Evolutionary conservation across 1,139 yeast genomes (phyloP).

Genomic region (Hemisphaericaspora xylofermentans): DNA sequence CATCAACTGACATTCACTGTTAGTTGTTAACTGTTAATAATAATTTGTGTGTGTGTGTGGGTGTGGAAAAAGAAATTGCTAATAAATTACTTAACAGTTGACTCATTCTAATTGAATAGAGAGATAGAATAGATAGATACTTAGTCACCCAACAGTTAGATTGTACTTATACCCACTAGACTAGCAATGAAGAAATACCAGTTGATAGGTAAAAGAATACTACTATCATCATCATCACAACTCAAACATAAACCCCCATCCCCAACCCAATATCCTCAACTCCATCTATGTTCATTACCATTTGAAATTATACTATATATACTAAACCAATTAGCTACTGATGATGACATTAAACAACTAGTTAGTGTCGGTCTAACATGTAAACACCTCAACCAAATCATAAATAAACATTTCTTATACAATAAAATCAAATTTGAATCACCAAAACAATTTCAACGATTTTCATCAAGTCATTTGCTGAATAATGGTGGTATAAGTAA

Average conservation of each 20-base stretch:
- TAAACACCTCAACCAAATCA: conserved; percentile 33
- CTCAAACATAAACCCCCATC: conserved; percentile 1
- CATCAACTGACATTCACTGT: no score
- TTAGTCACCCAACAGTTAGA: no score
- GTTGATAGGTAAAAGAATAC: conserved; percentile 33
- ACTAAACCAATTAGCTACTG: conserved; percentile 20
- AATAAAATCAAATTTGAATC: conserved; percentile 27
- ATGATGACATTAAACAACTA: conserved; percentile 20
- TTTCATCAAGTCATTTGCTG: conserved; percentile 28
- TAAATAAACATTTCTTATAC: conserved; percentile 39
- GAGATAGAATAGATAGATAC: no score
- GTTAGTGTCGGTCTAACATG: conserved; percentile 33
- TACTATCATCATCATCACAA: conserved; percentile 1
- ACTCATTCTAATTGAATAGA: no score
- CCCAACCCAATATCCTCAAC: conserved; percentile 22
- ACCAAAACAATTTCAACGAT: conserved; percentile 29
- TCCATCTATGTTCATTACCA: conserved; percentile 42
- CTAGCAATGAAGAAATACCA: conserved; percentile 26
- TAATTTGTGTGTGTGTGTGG: no score
- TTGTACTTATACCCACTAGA: background rate
- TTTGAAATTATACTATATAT: conserved; percentile 39
- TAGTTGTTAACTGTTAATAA: no score
- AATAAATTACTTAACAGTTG: no score
- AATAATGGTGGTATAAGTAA: conserved; percentile 18
- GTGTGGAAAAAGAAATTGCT: no score